Base-by-base conservation (phyloP, 1,284 basidiomycete genomes). In the Irpex rosettiformis region DNA sequence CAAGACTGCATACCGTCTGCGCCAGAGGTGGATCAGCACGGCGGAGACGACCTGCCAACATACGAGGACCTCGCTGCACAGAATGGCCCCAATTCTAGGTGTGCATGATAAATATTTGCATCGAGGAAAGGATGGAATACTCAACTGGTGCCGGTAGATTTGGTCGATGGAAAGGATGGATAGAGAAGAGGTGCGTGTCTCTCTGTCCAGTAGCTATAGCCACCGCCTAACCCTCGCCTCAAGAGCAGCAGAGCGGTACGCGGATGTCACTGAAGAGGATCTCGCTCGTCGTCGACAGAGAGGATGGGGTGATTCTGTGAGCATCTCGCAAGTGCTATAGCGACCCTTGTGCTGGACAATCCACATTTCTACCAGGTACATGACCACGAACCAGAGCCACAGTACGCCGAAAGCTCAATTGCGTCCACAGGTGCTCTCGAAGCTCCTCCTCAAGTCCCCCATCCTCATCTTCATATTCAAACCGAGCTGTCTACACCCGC, bases 121-220 rank as follows among this genome's bases (percentile, higher is more conserved):
- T 8, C 13, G 2, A 11, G n/a, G 13, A 21, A 11, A 6, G 13
- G 10, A 27, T 3, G 10, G 18, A 22, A 43, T 45, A 16, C 18
- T 40, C 5, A n/a, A 40, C 27, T 47, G 37, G 37, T 28, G 33
- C 13, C n/a, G 53, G n/a, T 37, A 90, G 89, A 67, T 91, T 93
- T 66, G 90, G 91, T 40, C 79, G 90, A 61, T 93, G 90, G 90
- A 82, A 79, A 68, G 82, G 84, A 18, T 93, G 90, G 90, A 88
- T 93, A 60, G 90, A 93, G 75, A 93, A 93, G 72, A 80, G 89
- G 90, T 88, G 62, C 57, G 73, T 60, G 3, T 27, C 37, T 8
- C 27, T 54, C 52, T 48, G 18, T 58, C n/a, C 25, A 16, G 18
- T 47, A 16, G 5, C 7, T 21, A n/a, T 40, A 43, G 18, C 25